Evolutionary conservation across 2,329 filamentous ascomycete species (phyloP).

Genomic region (Colletotrichum tropicale): DNA sequence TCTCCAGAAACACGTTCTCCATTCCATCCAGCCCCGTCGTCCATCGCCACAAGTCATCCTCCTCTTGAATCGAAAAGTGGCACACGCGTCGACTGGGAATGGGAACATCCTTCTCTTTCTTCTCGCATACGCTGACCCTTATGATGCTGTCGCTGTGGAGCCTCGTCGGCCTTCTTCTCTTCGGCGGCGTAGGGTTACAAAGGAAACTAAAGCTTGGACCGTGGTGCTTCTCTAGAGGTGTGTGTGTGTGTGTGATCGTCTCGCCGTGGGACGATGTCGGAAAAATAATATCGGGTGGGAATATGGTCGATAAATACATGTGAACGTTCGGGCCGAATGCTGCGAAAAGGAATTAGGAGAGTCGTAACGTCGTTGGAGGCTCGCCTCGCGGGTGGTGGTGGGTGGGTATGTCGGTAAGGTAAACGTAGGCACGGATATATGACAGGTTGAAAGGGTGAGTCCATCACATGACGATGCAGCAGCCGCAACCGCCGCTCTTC

Average conservation of each 20-base stretch:
- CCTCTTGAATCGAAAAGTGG: not conserved
- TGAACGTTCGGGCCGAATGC: conserved; percentile 11
- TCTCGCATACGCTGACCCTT: not conserved
- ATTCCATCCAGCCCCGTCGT: not conserved
- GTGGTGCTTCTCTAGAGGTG: conserved; percentile 9
- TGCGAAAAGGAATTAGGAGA: conserved; percentile 17
- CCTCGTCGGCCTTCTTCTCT: not conserved
- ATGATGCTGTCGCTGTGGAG: not conserved
- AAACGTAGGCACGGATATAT: conserved; percentile 3
- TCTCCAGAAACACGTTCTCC: not conserved
- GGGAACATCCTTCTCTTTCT: not conserved
- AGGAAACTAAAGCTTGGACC: not conserved
- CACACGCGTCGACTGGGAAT: not conserved
- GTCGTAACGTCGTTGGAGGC: conserved; percentile 26
- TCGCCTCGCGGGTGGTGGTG: conserved; percentile 6
- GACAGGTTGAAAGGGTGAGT: not conserved
- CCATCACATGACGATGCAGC: conserved; percentile 55
- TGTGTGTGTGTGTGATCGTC: not conserved
- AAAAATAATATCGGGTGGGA: not conserved
- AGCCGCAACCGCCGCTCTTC: conserved; percentile 51
- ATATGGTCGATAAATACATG: conserved; percentile 20
- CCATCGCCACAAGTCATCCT: not conserved
- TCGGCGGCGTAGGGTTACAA: not conserved
- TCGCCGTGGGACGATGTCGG: not conserved
- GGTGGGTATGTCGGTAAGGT: not conserved